Evolutionary conservation across 2,329 filamentous ascomycete genomes (phyloP), one percentile per base, ranked within the genome.

Genomic region (Exophiala sideris): DNA sequence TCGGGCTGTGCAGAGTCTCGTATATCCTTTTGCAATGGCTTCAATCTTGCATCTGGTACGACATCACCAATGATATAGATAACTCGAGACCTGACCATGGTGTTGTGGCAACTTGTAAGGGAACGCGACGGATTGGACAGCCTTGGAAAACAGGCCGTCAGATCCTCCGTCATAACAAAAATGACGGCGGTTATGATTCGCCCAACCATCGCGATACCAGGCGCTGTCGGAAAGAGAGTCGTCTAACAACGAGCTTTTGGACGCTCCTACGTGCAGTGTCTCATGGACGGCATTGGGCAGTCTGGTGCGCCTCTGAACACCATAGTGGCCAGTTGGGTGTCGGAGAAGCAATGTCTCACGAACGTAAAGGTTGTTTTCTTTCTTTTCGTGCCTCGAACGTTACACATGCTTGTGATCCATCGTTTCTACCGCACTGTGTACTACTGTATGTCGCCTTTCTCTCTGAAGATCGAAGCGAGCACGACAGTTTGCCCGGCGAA

Each of bases 171-270:
- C 53, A 47, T 36, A 35, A 45, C 18, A 16, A 48, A 14, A 8
- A 16, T 48, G 48, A 44, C 35, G 48, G 53, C 44, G 48, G 53
- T 48, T 56, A 48, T 53, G 41, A 54, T 56, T 56, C 35, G 57
- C 48, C 50, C 48, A 52, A 40, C 29, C 42, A 54, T 2, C 24
- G 24, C 24, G 24, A 29, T 51, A 47, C 52, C 48, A 51, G 42
- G 44, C 21, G 32, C 33, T 16, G 49, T 45, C 21, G 41, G 29
- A 20, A 3, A 12, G 20, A 14, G n/a, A 38, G 39, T 38, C 24
- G 24, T 5, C 4, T 29, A 29, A 29, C 24, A 3, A 3, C 7
- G 24, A 29, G 24, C 24, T 29, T 29, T 8, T 29, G 5, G 24
- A 29, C 24, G 24, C 24, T 8, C 24, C 7, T 29, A 29, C 24